Conservation (phyloP, 345 rosid genomes). For the Camelina hispida region DNA sequence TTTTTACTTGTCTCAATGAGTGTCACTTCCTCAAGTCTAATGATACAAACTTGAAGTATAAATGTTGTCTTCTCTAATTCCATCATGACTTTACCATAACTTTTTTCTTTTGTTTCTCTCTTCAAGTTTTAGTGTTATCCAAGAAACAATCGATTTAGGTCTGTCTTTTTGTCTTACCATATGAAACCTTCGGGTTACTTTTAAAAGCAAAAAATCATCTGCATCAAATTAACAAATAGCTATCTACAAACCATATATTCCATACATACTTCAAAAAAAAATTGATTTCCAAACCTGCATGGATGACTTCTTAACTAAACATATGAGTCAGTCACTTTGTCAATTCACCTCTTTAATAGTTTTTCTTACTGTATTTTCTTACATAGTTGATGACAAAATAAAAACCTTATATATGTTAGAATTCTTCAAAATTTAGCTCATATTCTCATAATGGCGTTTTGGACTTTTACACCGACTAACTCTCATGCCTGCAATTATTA, state of each 20-base stretch:
- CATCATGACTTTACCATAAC: constrained; percentile 18
- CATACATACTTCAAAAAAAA: not conserved
- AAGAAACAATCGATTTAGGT: constrained; percentile 33
- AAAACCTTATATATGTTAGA: not conserved
- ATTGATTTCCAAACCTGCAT: not conserved
- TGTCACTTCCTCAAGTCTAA: constrained; percentile 31
- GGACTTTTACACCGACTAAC: constrained; percentile 32
- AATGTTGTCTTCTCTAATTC: constrained; percentile 23
- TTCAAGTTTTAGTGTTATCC: constrained; percentile 21
- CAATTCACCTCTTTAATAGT: not conserved
- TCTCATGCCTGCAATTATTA: constrained; percentile 40
- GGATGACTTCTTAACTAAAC: not conserved
- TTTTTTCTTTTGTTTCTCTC: not conserved
- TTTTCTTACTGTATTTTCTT: not conserved
- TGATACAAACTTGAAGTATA: constrained; percentile 30
- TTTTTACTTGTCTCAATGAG: constrained; percentile 2
- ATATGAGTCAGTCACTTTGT: not conserved
- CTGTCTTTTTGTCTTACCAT: constrained; percentile 26
- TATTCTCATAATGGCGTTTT: constrained; percentile 29
- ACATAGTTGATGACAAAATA: not conserved
- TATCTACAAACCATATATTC: not conserved
- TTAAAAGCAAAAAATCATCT: not conserved
- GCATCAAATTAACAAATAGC: constrained; percentile 10
- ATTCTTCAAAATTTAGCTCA: not conserved
- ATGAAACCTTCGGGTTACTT: not conserved